Evolutionary conservation across 192 early-diverging fungal genomes (phyloP), one percentile per base, ranked within the genome.

Genomic region (Coemansia sp.): DNA sequence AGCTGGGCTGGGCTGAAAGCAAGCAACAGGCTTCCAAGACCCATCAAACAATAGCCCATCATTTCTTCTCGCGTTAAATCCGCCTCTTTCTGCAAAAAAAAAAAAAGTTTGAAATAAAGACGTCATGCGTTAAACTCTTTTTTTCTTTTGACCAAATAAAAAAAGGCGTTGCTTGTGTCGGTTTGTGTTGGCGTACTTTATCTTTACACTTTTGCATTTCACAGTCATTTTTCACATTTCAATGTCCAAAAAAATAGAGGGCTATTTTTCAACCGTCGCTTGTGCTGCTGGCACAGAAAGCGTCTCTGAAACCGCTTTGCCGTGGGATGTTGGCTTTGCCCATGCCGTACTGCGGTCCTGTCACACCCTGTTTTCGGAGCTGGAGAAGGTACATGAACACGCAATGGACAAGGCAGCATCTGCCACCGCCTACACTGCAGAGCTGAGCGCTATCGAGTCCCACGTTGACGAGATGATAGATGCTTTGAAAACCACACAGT

Each of bases 321-420:
- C 38, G 2, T 68, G 65, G 69, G 72, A 77, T 5, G 51, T 64
- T 37, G 51, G 39, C 41, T 48, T 71, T 43, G 79, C 72, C 3
- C 63, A 51, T 32, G 65, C 60, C 55, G 65, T 83, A 33, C 68
- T 83, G 53, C 75, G 60, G 66, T 68, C 74, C 8, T 83, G 75
- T 59, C 61, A 70, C 52, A 35, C 41, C 41, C 56, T 83, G 36
- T 57, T 73, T 15, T 68, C 28, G 18, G 75, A 70, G 38, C 75
- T 83, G 61, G 72, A 66, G 17, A 15, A 38, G 15, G 57, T 77
- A 39, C 67, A 65, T 36, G 37, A 60, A 4, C 59, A 55, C 55
- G 66, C 51, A 17, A 20, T 63, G 15, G 65, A 53, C 38, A 58
- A 59, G 36, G 20, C 15, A 38, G 58, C 59, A 4, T 41, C 59